Evolutionary conservation across 2,329 filamentous ascomycete genomes (phyloP).

Genomic region (Hypoxylon sp.): DNA sequence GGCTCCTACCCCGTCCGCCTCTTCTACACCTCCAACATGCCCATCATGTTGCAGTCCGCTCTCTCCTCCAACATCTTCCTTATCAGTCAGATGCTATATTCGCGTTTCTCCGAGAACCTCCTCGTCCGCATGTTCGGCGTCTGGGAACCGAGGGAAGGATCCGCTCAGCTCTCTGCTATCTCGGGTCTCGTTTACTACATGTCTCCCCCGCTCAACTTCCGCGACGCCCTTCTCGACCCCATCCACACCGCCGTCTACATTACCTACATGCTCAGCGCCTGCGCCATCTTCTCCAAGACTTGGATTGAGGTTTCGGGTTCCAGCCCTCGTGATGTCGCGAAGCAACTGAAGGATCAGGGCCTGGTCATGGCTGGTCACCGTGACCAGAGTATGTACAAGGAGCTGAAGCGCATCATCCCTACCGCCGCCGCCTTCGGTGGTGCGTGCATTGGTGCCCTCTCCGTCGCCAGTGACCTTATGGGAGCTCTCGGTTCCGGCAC

Average conservation of each 20-base stretch:
- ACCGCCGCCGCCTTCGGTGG: slow-evolving; percentile 98
- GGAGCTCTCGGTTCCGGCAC: slow-evolving; percentile 96
- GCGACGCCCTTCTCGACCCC: slow-evolving; percentile 94
- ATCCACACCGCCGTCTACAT: slow-evolving; percentile 97
- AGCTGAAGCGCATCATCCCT: slow-evolving; percentile 98
- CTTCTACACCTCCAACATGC: slow-evolving; percentile 99
- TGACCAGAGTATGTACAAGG: slow-evolving; percentile 99
- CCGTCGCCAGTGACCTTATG: slow-evolving; percentile 93
- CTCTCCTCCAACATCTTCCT: slow-evolving; percentile 99
- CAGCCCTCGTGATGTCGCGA: slow-evolving; percentile 96
- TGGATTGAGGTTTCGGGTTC: slow-evolving; percentile 99
- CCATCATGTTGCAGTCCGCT: slow-evolving; percentile 99
- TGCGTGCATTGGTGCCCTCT: slow-evolving; percentile 98
- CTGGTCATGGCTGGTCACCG: slow-evolving; percentile 99
- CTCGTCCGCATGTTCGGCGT: slow-evolving; percentile 97
- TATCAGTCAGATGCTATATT: slow-evolving; percentile 99
- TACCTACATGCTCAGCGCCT: slow-evolving; percentile 96
- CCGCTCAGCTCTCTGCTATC: slow-evolving; percentile 91
- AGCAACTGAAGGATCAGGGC: slow-evolving; percentile 99
- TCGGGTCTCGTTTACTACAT: slow-evolving; percentile 99
- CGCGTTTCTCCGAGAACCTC: slow-evolving; percentile 98
- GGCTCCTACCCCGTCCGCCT: slow-evolving; percentile 98
- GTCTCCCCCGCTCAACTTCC: slow-evolving; percentile 98
- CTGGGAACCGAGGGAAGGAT: slow-evolving; percentile 97
- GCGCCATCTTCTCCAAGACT: slow-evolving; percentile 99